These are phyloP conservation scores for Mesembryanthemum crystallinum DNA, from an alignment of 148 eudicot genomes.

Conservation along the genomic window DNA sequence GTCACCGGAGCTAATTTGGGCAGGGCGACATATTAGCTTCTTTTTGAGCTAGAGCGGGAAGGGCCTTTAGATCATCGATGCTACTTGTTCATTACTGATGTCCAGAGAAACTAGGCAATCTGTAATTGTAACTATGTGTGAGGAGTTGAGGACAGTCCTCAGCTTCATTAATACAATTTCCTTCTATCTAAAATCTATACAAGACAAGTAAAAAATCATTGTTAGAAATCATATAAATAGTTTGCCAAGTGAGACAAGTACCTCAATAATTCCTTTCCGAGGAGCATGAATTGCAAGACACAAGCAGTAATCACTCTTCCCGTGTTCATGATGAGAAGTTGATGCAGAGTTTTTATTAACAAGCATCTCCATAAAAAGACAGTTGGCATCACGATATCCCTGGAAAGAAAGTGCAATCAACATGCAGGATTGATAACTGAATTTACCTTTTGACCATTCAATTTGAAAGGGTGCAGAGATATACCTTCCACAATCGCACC, in stretches of 20 bases:
- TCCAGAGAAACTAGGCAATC: too few species aligned
- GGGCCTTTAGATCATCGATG: too few species aligned
- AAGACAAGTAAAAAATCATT: not conserved
- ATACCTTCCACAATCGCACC: constrained; percentile 95
- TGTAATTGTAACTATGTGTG: too few species aligned
- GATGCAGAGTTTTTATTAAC: constrained; percentile 54
- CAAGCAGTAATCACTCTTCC: constrained; percentile 81
- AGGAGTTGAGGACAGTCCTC: not conserved
- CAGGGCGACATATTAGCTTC: not conserved
- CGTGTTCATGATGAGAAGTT: constrained; percentile 40
- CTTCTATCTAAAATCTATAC: not conserved
- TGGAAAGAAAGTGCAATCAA: constrained; percentile 28
- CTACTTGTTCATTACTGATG: too few species aligned
- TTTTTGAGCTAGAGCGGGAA: not conserved
- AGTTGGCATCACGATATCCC: constrained; percentile 95
- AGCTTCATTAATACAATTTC: not conserved
- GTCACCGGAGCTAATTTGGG: too few species aligned
- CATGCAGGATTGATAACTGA: not conserved
- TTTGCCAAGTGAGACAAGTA: constrained; percentile 23
- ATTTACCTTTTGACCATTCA: not conserved
- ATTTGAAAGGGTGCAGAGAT: not conserved
- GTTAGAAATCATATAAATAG: too few species aligned
- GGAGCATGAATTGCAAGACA: constrained; percentile 97
- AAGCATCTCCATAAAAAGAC: constrained; percentile 90
- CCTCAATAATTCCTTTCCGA: constrained; percentile 93